Conservation (phyloP, 768 basidiomycete genomes). For the Krasilnikovozyma curviuscula region DNA sequence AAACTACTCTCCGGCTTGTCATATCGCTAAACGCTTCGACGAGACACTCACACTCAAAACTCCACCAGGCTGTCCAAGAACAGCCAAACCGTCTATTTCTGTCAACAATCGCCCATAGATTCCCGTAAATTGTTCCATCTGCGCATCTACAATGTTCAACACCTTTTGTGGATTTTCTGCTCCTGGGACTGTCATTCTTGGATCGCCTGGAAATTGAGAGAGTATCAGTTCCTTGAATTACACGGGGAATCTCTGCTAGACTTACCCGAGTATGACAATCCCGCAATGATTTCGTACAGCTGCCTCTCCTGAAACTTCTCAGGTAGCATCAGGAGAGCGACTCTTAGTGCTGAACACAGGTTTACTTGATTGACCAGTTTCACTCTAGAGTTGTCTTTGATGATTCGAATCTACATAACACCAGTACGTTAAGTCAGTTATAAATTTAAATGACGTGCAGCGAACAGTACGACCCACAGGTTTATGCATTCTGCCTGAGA, state of each 20-base stretch:
- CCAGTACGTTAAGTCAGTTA: not conserved
- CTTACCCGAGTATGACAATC: conserved; percentile 48
- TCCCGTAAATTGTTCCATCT: conserved; percentile 64
- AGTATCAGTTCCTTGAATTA: not conserved
- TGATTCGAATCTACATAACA: conserved; percentile 41
- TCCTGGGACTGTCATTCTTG: conserved; percentile 69
- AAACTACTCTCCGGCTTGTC: not conserved
- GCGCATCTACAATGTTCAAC: conserved; percentile 70
- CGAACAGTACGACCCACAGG: conserved; percentile 32
- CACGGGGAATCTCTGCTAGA: not conserved
- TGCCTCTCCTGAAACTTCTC: conserved; percentile 58
- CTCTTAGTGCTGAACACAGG: conserved; percentile 68
- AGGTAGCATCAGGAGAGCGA: conserved; percentile 73
- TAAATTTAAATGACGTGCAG: not conserved
- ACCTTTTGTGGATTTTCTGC: conserved; percentile 91
- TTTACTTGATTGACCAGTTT: conserved; percentile 85
- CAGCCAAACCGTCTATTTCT: conserved; percentile 8
- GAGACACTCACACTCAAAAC: not conserved
- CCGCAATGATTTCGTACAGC: conserved; percentile 68
- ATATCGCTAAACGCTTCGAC: not conserved
- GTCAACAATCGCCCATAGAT: conserved; percentile 43
- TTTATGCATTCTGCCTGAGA: conserved; percentile 93
- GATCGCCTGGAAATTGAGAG: conserved; percentile 40
- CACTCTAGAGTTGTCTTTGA: conserved; percentile 79
- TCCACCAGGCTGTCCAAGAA: conserved; percentile 3